Evolutionary conservation across 2,329 filamentous ascomycete genomes (phyloP).

Genomic region (Paecilomyces fulvus): DNA sequence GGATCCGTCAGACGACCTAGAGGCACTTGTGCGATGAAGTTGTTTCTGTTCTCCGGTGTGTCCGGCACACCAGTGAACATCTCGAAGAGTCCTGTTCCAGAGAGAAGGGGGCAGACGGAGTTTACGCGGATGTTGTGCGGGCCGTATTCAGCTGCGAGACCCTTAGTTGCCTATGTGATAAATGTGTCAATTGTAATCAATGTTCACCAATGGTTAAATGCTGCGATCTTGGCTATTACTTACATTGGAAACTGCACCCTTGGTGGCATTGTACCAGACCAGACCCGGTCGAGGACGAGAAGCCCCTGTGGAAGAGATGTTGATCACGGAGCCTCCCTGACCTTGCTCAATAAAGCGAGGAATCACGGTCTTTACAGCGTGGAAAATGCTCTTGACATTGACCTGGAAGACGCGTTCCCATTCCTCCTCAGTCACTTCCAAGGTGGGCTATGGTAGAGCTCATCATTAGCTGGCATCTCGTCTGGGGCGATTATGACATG

Average conservation of each 20-base stretch:
- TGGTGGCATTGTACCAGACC: conserved; percentile 36
- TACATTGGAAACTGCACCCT: conserved; percentile 31
- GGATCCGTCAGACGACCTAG: conserved; percentile 35
- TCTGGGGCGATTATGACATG: too few species aligned
- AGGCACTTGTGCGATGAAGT: conserved; percentile 38
- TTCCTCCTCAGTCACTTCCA: conserved; percentile 30
- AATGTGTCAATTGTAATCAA: conserved; percentile 2
- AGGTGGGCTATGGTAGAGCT: conserved; percentile 17
- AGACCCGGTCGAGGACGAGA: conserved; percentile 29
- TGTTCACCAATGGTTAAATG: not conserved
- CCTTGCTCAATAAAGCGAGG: conserved; percentile 27
- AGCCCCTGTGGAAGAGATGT: conserved; percentile 32
- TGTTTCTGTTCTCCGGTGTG: conserved; percentile 36
- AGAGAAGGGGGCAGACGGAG: conserved; percentile 59
- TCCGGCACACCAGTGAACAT: conserved; percentile 34
- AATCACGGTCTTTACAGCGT: conserved; percentile 24
- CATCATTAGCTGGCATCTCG: not conserved
- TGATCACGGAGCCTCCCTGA: conserved; percentile 29
- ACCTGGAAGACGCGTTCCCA: conserved; percentile 33
- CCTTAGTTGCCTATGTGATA: conserved; percentile 43
- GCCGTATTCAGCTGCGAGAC: conserved; percentile 61
- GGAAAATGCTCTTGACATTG: conserved; percentile 33
- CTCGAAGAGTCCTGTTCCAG: conserved; percentile 55
- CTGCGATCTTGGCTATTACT: not conserved
- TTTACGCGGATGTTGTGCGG: conserved; percentile 61